Base-by-base conservation (phyloP, 495 filamentous ascomycete species). In the Penicillium riverlandense region DNA sequence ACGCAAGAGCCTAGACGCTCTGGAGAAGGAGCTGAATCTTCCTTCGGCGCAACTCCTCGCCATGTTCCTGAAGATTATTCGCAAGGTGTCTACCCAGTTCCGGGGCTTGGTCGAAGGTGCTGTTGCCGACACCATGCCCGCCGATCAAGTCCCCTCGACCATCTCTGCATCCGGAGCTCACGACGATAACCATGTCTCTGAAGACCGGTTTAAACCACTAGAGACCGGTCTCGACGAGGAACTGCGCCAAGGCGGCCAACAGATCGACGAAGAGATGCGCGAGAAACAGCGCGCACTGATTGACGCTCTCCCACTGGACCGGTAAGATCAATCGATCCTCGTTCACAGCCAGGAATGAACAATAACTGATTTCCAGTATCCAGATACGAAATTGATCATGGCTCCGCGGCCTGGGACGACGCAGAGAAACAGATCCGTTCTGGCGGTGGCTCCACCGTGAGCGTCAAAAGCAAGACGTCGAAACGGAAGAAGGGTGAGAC, bases 31-130 rank as follows among this genome's bases (percentile, higher is more conserved):
- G 57, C 63, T 96, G 4, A 75, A 69, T 13, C 58, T 95, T 0
- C 79, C 81, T 2, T 72, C 77, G 8, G 85, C 82, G 15, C 92
- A 97, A 65, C 72, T 96, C 3, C 71, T 99, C 27, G 88, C 91
- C 28, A 95, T 97, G 81, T 96, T 97, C 69, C 85, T 96, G 55
- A 97, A 96, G 71, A 84, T 92, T 51, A 74, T 97, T 52, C 77
- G 91, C 28, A 97, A 96, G 66, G 74, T 95, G 29, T 82, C 85
- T 0, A 73, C 76, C 11, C 75, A 85, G 52, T 89, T 99, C 68
- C 77, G 81, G 16, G 61, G 69, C 22, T 51, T 97, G n/a, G 69
- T 95, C 12, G 79, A 86, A 46, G 81, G 77, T 31, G 86, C 84
- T 0, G 80, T 90, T 27, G 82, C 75, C 38, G 78, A 85, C 13